Evolutionary conservation across 2,329 filamentous ascomycete species (phyloP).

Genomic region (Harringtonia aguacate): DNA sequence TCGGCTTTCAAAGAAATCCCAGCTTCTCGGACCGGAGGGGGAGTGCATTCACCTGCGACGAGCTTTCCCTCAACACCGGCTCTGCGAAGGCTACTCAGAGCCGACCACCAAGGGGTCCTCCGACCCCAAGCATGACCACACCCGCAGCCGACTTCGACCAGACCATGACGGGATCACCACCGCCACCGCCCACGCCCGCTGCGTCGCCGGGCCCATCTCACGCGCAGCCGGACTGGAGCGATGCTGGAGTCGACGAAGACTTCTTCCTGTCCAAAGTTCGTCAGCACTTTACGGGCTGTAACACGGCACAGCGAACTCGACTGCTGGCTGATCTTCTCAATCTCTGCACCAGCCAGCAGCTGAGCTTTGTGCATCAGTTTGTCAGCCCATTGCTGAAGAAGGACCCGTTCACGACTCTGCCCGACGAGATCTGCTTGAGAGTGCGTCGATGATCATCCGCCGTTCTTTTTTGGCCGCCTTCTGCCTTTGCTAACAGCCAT

Average conservation of each 20-base stretch:
- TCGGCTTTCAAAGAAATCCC: constrained; percentile 35
- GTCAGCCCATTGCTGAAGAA: constrained; percentile 92
- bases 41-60: constrained; percentile 43
- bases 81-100: constrained; percentile 40
- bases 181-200: constrained; percentile 54
- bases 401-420: constrained; percentile 85
- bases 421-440: constrained; percentile 83
- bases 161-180: constrained; percentile 48
- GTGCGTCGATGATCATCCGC: constrained; percentile 37
- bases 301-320: constrained; percentile 64
- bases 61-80: constrained; percentile 40
- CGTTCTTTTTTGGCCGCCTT: neutral
- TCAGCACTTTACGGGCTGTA: constrained; percentile 69
- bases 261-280: constrained; percentile 70
- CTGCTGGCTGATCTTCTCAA: constrained; percentile 83
- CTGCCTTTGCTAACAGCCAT: neutral
- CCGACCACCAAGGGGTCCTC: constrained; percentile 43
- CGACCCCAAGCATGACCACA: constrained; percentile 52
- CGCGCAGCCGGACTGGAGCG: constrained; percentile 61
- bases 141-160: constrained; percentile 54
- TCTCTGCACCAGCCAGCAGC: constrained; percentile 85
- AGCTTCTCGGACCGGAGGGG: constrained; percentile 53
- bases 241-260: constrained; percentile 70
- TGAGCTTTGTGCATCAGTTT: constrained; percentile 94
- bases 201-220: constrained; percentile 54